A percentile compares a stretch with the other conserved stretches of the same genome.
Evolutionary conservation across 305 asterid species (phyloP).

Genomic region (Rubia balearica): DNA sequence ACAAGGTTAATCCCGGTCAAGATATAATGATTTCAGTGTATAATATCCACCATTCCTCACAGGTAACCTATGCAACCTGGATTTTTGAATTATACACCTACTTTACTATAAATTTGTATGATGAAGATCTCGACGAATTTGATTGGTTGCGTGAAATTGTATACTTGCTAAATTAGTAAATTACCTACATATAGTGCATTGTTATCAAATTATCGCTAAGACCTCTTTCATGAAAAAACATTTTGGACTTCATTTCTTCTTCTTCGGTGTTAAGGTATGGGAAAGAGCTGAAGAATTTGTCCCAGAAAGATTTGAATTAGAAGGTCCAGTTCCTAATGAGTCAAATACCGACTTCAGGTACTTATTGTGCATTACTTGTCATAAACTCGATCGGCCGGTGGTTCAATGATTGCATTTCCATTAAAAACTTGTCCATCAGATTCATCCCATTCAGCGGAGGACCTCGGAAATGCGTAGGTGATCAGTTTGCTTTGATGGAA

Average conservation of each 20-base stretch:
- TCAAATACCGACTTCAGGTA: slow-evolving; percentile 82
- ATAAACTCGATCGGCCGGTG: neutral
- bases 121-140: neutral
- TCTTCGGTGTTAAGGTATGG: slow-evolving; percentile 50
- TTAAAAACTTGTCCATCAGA: slow-evolving; percentile 26
- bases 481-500: slow-evolving; percentile 89
- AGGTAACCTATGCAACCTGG: slow-evolving; percentile 34
- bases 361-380: neutral
- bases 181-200: no score
- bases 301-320: slow-evolving; percentile 79
- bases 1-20: slow-evolving; percentile 87
- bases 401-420: neutral
- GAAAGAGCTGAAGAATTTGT: slow-evolving; percentile 79
- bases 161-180: no score
- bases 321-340: slow-evolving; percentile 81
- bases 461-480: slow-evolving; percentile 94
- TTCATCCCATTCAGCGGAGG: slow-evolving; percentile 95
- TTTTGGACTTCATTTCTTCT: neutral
- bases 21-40: slow-evolving; percentile 96
- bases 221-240: neutral
- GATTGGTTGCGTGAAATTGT: no score
- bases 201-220: neutral
- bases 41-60: slow-evolving; percentile 78
- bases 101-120: no score
- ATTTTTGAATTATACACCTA: neutral